Conservation (phyloP, 225 moss, liverwort and hornwort genomes). For the Thuidium tamariscinum region DNA sequence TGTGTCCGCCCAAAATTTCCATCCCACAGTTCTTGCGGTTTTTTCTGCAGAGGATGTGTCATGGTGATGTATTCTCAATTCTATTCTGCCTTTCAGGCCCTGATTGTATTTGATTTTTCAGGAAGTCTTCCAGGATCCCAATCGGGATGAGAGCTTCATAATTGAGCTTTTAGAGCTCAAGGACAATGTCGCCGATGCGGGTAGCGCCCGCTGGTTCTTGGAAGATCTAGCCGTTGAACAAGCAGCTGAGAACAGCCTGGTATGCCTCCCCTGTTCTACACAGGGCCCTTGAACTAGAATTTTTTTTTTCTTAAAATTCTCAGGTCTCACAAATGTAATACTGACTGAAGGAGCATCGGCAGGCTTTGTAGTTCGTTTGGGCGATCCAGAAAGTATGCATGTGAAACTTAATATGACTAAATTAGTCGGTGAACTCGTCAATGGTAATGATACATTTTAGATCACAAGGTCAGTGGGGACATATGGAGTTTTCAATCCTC, state of each 20-base stretch:
- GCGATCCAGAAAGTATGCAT: neutral
- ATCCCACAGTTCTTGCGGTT: neutral
- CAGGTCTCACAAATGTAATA: neutral
- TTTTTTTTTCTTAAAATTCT: neutral
- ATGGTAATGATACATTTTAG: neutral
- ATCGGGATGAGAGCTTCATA: slow-evolving; percentile 81
- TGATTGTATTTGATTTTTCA: slow-evolving; percentile 10
- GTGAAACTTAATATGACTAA: neutral
- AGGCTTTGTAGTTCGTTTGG: neutral
- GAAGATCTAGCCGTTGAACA: slow-evolving; percentile 76
- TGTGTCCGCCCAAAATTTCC: neutral
- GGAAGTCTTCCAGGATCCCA: slow-evolving; percentile 70
- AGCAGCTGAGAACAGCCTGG: slow-evolving; percentile 51
- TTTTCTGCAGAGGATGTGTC: neutral
- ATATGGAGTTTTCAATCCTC: neutral
- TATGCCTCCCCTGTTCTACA: neutral
- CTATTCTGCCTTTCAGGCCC: neutral
- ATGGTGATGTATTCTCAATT: neutral
- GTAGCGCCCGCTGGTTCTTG: slow-evolving; percentile 81
- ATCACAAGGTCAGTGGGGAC: neutral
- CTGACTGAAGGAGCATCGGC: neutral
- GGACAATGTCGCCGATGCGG: slow-evolving; percentile 39
- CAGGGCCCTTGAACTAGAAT: neutral
- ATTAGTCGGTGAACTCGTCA: neutral
- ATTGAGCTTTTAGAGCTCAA: slow-evolving; percentile 83